These are phyloP conservation scores for Trametes versicolor DNA, from an alignment of 1,284 basidiomycete species.

Conservation along the genomic window DNA sequence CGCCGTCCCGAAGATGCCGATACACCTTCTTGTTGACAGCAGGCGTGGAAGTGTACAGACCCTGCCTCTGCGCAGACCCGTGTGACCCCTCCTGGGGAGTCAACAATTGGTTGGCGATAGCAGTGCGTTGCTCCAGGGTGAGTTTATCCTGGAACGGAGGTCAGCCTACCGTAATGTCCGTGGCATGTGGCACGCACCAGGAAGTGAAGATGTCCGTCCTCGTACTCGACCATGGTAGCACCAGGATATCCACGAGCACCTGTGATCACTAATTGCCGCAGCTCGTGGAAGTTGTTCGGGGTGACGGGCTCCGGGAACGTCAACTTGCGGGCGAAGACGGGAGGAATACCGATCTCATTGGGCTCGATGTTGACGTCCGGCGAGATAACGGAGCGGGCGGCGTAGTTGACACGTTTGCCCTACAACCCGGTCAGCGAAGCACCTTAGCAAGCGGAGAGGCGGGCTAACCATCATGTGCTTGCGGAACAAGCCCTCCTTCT, in stretches of 20 bases:
- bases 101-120: slow-evolving; percentile 96
- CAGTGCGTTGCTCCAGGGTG: slow-evolving; percentile 88
- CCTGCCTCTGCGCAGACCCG: slow-evolving; percentile 56
- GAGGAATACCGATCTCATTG: slow-evolving; percentile 98
- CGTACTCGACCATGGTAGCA: slow-evolving; percentile 94
- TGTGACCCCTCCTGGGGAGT: slow-evolving; percentile 87
- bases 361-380: slow-evolving; percentile 99
- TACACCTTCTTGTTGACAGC: slow-evolving; percentile 97
- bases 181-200: slow-evolving; percentile 59
- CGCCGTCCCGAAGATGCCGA: slow-evolving; percentile 94
- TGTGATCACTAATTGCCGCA: slow-evolving; percentile 93
- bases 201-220: slow-evolving; percentile 90
- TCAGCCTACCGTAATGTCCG: neutral
- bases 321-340: slow-evolving; percentile 96
- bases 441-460: neutral
- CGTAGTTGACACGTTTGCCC: slow-evolving; percentile 99
- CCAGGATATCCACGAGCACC: slow-evolving; percentile 94
- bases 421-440: slow-evolving; percentile 44
- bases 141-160: slow-evolving; percentile 75
- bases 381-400: slow-evolving; percentile 98
- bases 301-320: slow-evolving; percentile 99
- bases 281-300: slow-evolving; percentile 87
- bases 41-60: slow-evolving; percentile 75
- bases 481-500: slow-evolving; percentile 98
- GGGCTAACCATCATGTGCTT: slow-evolving; percentile 97